A percentile compares a stretch with the other conserved stretches of the same genome.
These are phyloP conservation scores for Pythium coloratum DNA, from an alignment of 352 stramenopile species.

Conservation along the genomic window DNA sequence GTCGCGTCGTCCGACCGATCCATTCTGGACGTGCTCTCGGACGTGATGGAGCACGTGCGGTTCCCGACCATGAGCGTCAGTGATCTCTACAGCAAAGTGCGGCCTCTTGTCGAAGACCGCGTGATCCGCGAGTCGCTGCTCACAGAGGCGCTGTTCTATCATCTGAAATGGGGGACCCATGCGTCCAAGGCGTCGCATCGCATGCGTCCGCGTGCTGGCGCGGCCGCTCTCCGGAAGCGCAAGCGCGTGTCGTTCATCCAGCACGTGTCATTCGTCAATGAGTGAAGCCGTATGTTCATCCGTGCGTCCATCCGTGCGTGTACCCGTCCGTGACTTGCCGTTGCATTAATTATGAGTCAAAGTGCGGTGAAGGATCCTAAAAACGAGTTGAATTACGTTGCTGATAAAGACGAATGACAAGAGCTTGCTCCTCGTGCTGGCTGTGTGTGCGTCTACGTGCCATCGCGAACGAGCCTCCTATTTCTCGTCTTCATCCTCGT, in stretches of 20 bases:
- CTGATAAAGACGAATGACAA: slow-evolving; percentile 7
- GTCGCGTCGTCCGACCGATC: slow-evolving; percentile 40
- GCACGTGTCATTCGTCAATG: slow-evolving; percentile 78
- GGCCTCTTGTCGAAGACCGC: slow-evolving; percentile 60
- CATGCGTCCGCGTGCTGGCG: slow-evolving; percentile 61
- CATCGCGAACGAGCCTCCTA: neutral
- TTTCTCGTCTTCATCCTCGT: slow-evolving; percentile 35
- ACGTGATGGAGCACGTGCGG: slow-evolving; percentile 83
- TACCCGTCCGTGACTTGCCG: neutral
- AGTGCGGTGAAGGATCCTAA: neutral
- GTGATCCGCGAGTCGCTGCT: slow-evolving; percentile 71
- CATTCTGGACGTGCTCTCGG: slow-evolving; percentile 56
- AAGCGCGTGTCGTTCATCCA: slow-evolving; percentile 90
- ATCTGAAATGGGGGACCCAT: slow-evolving; percentile 83
- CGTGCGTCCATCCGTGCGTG: neutral
- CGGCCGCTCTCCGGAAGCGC: slow-evolving; percentile 69
- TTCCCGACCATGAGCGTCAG: slow-evolving; percentile 88
- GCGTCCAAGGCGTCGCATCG: slow-evolving; percentile 56
- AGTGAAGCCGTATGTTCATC: neutral
- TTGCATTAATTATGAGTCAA: neutral
- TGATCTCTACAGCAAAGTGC: slow-evolving; percentile 85
- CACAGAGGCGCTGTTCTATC: slow-evolving; percentile 83
- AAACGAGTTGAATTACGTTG: slow-evolving; percentile 21
- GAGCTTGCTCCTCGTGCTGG: slow-evolving; percentile 25
- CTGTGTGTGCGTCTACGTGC: slow-evolving; percentile 20